Evolutionary conservation across 2,329 filamentous ascomycete genomes (phyloP).

Genomic region (Aplosporella prunicola): DNA sequence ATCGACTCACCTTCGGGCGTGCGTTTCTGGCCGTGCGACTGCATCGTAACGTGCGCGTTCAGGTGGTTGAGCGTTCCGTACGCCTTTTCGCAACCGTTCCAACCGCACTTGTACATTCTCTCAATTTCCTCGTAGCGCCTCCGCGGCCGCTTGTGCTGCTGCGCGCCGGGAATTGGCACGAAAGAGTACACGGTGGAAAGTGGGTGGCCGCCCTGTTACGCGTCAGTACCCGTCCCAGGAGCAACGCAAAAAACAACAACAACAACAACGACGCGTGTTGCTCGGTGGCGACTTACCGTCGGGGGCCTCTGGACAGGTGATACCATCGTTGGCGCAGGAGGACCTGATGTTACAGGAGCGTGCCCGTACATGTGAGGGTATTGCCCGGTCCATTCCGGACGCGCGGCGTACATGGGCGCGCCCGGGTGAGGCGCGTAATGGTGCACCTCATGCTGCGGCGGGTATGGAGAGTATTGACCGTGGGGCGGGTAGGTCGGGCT

Average conservation of each 20-base stretch:
- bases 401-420: constrained; percentile 53
- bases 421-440: constrained; percentile 58
- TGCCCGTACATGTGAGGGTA: constrained; percentile 45
- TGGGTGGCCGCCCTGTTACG: constrained; percentile 39
- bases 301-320: constrained; percentile 53
- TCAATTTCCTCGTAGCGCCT: constrained; percentile 97
- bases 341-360: constrained; percentile 50
- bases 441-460: constrained; percentile 74
- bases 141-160: constrained; percentile 92
- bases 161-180: constrained; percentile 90
- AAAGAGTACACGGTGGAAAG: constrained; percentile 88
- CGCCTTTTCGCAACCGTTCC: constrained; percentile 97
- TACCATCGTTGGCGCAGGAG: constrained; percentile 47
- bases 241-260: constrained; percentile 1
- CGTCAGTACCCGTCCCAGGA: constrained; percentile 4
- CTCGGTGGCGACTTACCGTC: constrained; percentile 46
- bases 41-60: constrained; percentile 98
- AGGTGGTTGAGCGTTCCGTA: constrained; percentile 96
- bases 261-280: background rate
- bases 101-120: constrained; percentile 99
- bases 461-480: constrained; percentile 77
- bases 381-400: constrained; percentile 60
- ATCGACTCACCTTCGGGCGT: constrained; percentile 81
- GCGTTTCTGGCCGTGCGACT: constrained; percentile 87
- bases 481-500: constrained; percentile 83